Evolutionary conservation across 805 yeast species (phyloP), one percentile per base, ranked within the genome.

Genomic region (Kluyveromyces siamensis): DNA sequence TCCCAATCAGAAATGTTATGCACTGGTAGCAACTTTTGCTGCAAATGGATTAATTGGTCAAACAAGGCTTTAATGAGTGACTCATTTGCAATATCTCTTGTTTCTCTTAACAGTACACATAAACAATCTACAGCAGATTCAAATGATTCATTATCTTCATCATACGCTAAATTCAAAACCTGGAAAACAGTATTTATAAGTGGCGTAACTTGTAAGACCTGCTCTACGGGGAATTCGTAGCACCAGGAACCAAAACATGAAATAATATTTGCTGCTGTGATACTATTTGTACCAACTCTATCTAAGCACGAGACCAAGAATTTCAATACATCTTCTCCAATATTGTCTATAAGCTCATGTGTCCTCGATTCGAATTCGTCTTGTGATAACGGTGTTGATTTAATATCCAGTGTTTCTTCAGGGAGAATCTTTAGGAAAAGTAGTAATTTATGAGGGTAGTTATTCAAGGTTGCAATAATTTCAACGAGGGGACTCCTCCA

Each of bases 201-300:
- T 1, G 93, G 77, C 17, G 80, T 72, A 44, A 80, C 73, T 9
- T 77, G 67, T 40, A 91, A 67, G n/a, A 93, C 70, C 44, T 79
- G 75, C 46, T 79, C 82, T 27, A 91, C 74, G 3, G 91, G 86
- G 44, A 88, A 79, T 63, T 95, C 99, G 52, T 75, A 76, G 51
- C 93, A 82, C 99, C 99, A 93, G 18, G 95, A 84, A 56, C 83
- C 82, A 49, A 95, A 70, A 66, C 96, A 85, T 52, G 81, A 83
- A 49, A 91, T 73, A 6, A 88, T 73, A 46, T 66, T 70, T 48
- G 61, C 62, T 6, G 56, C 44, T 6, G 61, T 53, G 37, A 52
- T 53, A 37, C 62, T 56, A 2, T 50, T 44, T 5, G 54, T 25
- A 33, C 54, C 50, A 11, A 61, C 37, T 18, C 49, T 46, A 9